Percentiles rank a stretch among this genome's conserved stretches.
Evolutionary conservation across 2,329 filamentous ascomycete genomes (phyloP).

Genomic region (Fusarium udum): DNA sequence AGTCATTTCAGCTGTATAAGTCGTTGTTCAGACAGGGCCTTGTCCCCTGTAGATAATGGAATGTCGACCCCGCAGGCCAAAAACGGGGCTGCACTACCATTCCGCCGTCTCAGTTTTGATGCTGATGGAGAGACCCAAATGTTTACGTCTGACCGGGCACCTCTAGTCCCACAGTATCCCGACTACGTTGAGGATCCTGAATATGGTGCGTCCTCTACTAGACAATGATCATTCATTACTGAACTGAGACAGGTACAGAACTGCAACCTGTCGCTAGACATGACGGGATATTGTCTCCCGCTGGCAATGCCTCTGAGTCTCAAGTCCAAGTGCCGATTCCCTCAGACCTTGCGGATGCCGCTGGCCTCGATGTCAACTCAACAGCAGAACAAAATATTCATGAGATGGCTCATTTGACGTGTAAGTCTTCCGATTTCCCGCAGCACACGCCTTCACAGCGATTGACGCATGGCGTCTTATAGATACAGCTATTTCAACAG

Average conservation of each 20-base stretch:
- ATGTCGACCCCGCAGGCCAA: neutral
- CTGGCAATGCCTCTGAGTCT: rapidly evolving
- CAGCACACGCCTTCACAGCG: no score
- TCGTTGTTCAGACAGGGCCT: no score
- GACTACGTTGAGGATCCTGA: rapidly evolving
- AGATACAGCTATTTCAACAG: neutral
- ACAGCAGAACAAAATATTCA: rapidly evolving
- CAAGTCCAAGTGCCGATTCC: neutral
- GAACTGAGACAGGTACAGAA: neutral
- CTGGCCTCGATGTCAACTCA: rapidly evolving
- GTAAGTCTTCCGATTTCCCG: neutral
- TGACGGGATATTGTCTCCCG: rapidly evolving
- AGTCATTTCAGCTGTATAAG: no score
- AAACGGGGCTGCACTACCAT: neutral
- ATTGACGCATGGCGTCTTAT: no score
- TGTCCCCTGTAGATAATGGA: neutral
- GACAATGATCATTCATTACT: rapidly evolving
- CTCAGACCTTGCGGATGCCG: neutral
- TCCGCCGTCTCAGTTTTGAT: neutral
- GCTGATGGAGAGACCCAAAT: neutral
- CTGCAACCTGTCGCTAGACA: neutral
- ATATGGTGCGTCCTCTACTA: rapidly evolving
- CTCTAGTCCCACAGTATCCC: neutral
- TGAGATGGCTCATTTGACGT: neutral
- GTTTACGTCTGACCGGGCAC: neutral